Evolutionary conservation across 2,329 filamentous ascomycete species (phyloP).

Genomic region (Purpureocillium lavendulum): DNA sequence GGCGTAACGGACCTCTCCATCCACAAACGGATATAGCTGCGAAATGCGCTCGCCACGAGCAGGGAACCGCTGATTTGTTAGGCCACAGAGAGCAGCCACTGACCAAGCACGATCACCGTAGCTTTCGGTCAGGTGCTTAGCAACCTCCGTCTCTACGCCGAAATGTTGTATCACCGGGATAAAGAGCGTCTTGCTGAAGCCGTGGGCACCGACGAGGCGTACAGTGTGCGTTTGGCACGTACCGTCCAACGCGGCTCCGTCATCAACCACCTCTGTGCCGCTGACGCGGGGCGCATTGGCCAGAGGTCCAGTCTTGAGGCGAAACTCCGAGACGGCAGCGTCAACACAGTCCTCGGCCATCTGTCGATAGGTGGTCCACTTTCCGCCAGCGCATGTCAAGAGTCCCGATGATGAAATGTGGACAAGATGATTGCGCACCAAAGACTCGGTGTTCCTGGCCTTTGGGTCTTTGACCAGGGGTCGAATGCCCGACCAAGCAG

Average conservation of each 20-base stretch:
- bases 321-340: constrained; percentile 63
- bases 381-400: constrained; percentile 78
- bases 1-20: constrained; percentile 85
- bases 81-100: constrained; percentile 70
- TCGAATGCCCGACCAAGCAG: constrained; percentile 82
- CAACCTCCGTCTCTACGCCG: constrained; percentile 84
- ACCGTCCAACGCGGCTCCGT: constrained; percentile 56
- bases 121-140: constrained; percentile 76
- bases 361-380: constrained; percentile 90
- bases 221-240: constrained; percentile 78
- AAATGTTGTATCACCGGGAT: constrained; percentile 94
- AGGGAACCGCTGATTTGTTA: constrained; percentile 73
- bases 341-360: constrained; percentile 90
- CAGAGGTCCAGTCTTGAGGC: constrained; percentile 49
- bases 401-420: constrained; percentile 72
- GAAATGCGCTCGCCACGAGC: constrained; percentile 75
- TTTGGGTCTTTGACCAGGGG: constrained; percentile 82
- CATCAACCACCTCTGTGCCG: constrained; percentile 61
- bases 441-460: constrained; percentile 75
- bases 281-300: constrained; percentile 57
- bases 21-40: constrained; percentile 78
- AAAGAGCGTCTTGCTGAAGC: constrained; percentile 81
- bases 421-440: constrained; percentile 80
- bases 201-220: constrained; percentile 74
- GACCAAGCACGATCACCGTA: constrained; percentile 93